A percentile compares a stretch with the other conserved stretches of the same genome.
Conservation (phyloP, 2,329 filamentous ascomycete genomes). For the Coniochaeta sp. region DNA sequence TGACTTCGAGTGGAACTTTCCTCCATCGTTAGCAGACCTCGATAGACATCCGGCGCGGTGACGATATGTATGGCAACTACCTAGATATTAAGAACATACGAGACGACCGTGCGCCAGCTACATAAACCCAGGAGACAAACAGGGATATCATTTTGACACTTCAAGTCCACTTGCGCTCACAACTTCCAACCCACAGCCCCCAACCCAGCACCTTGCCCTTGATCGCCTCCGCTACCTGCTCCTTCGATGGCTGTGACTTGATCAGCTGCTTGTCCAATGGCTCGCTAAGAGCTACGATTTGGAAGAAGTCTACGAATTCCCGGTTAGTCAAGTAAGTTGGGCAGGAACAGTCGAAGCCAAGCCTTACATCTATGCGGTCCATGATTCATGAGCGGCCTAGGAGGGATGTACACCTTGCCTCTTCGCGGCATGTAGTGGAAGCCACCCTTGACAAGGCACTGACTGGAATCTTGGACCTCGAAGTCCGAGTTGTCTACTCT, state of each 20-base stretch:
- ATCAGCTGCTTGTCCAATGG: conserved; percentile 29
- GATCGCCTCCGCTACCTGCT: conserved; percentile 34
- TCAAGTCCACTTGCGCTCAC: conserved; percentile 29
- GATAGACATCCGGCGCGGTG: background rate
- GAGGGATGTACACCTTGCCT: conserved; percentile 34
- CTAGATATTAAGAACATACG: background rate
- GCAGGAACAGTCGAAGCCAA: background rate
- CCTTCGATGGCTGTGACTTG: conserved; percentile 28
- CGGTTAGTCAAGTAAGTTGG: background rate
- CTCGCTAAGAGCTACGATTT: conserved; percentile 38
- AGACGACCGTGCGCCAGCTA: background rate
- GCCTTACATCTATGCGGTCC: conserved; percentile 40
- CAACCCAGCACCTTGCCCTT: conserved; percentile 40
- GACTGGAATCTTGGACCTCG: conserved; percentile 17
- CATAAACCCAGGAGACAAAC: background rate
- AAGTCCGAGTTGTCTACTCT: conserved; percentile 30
- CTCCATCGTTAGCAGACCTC: background rate
- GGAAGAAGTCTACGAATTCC: conserved; percentile 32
- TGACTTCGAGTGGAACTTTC: conserved; percentile 37
- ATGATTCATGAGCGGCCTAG: conserved; percentile 39
- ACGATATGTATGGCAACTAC: background rate
- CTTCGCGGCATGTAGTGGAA: conserved; percentile 36
- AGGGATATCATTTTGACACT: background rate
- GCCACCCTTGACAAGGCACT: conserved; percentile 29
- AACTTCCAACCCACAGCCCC: conserved; percentile 39